Evolutionary conservation across 148 eudicot species (phyloP).

Genomic region (Rhododendron kiyosumense): DNA sequence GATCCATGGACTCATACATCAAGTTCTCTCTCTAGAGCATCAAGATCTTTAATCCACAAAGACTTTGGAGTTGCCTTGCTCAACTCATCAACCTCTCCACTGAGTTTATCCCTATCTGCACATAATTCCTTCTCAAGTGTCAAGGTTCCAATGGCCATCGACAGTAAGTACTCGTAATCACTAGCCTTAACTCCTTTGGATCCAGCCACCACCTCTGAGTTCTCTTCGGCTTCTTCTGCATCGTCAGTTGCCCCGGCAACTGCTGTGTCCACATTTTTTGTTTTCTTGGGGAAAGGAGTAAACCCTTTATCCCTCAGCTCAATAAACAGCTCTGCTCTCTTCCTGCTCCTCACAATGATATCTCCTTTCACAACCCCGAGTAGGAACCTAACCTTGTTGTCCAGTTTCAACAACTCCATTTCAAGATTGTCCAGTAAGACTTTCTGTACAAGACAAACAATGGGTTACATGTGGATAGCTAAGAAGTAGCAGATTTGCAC

Average conservation of each 20-base stretch:
- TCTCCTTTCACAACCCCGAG: slow-evolving; percentile 78
- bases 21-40: slow-evolving; percentile 54
- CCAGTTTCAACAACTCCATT: slow-evolving; percentile 50
- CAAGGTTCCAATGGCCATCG: slow-evolving; percentile 66
- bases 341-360: slow-evolving; percentile 74
- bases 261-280: slow-evolving; percentile 34
- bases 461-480: background rate
- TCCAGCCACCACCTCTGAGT: slow-evolving; percentile 12
- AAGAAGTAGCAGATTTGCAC: background rate
- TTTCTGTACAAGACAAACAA: slow-evolving; percentile 33
- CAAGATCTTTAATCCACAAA: slow-evolving; percentile 77
- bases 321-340: slow-evolving; percentile 62
- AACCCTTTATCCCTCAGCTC: slow-evolving; percentile 78
- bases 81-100: slow-evolving; percentile 48
- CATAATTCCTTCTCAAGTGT: slow-evolving; percentile 72
- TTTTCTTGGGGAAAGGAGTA: slow-evolving; percentile 61
- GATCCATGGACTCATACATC: slow-evolving; percentile 33
- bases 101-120: slow-evolving; percentile 50
- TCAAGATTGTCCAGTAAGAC: slow-evolving; percentile 46
- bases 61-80: slow-evolving; percentile 45
- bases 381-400: slow-evolving; percentile 79
- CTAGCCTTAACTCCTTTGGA: slow-evolving; percentile 28
- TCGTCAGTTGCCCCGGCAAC: slow-evolving; percentile 52
- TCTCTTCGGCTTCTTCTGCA: slow-evolving; percentile 40
- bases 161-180: slow-evolving; percentile 78